Evolutionary conservation across 768 basidiomycete genomes (phyloP).

Genomic region (Boletus sp.): DNA sequence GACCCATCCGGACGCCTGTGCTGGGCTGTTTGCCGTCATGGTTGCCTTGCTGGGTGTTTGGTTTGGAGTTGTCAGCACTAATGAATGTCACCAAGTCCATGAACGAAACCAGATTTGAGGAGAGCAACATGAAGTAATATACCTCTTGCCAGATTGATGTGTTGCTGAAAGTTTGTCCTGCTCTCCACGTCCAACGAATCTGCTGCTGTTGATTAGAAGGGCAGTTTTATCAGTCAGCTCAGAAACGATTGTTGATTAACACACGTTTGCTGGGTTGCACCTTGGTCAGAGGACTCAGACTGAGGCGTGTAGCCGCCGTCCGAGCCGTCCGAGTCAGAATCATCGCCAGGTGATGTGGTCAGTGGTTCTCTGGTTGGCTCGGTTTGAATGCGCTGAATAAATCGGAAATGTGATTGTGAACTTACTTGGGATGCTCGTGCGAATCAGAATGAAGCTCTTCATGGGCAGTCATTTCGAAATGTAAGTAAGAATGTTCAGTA

Average conservation of each 20-base stretch:
- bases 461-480: not conserved
- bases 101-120: not conserved
- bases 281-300: not conserved
- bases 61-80: not conserved
- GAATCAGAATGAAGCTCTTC: not conserved
- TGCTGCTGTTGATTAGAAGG: not conserved
- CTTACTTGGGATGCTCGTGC: not conserved
- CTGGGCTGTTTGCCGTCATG: not conserved
- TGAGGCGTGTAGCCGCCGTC: not conserved
- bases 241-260: not conserved
- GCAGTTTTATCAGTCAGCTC: not conserved
- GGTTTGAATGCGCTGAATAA: not conserved
- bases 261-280: not conserved
- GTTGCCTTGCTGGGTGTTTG: not conserved
- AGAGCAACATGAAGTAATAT: not conserved
- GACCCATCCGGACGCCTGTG: not conserved
- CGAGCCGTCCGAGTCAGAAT: not conserved
- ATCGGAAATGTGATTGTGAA: not conserved
- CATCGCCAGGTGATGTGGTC: not conserved
- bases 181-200: conserved; percentile 10
- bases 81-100: not conserved
- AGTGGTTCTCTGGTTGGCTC: not conserved
- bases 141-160: not conserved
- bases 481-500: not conserved
- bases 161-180: accelerated